Base-by-base conservation (phyloP, 371 early-diverging fungal genomes). In the Conidiobolus incongruus region DNA sequence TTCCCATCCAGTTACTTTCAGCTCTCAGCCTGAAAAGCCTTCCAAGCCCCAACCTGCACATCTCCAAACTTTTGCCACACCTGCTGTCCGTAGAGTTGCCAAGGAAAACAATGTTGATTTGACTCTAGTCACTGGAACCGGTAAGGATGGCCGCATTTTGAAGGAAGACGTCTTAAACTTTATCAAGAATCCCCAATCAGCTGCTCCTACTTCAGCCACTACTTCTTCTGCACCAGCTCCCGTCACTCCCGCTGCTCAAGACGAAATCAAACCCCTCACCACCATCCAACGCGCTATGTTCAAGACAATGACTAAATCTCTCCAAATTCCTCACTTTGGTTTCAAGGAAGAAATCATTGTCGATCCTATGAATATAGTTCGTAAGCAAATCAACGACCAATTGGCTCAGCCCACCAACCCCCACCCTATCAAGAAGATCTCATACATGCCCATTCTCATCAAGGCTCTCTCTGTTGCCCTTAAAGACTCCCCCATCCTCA, bases 231-330 rank as follows among this genome's bases (percentile, higher is more conserved):
- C 45, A 32, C 40, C 44, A 11, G 36, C 40, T 34, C n/a, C n/a
- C n/a, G n/a, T n/a, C n/a, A 46, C 47, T 33, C 36, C 47, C 17
- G 37, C 21, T 13, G 50, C 47, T 17, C 48, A 56, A 37, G 68
- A 71, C 51, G 56, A 51, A 33, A 35, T 66, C 3, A 58, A 62
- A 38, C 58, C 79, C 8, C 68, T 92, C 38, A 73, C 70, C 16
- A 60, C 64, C 42, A 77, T 94, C 37, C 92, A 96, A 63, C 83
- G 81, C 49, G 86, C 90, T 51, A 96, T 96, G 97, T 89, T 86
- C 67, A 85, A 86, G 54, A 64, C 72, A 24, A 96, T 96, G 97
- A 82, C 92, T 4, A 71, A 72, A 36, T 86, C 94, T 0, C 70
- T 93, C 1, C 43, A 63, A 4, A 93, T 96, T 46, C 97, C 97